Evolutionary conservation across 2,329 filamentous ascomycete genomes (phyloP).

Genomic region (Phialocephala sp.): DNA sequence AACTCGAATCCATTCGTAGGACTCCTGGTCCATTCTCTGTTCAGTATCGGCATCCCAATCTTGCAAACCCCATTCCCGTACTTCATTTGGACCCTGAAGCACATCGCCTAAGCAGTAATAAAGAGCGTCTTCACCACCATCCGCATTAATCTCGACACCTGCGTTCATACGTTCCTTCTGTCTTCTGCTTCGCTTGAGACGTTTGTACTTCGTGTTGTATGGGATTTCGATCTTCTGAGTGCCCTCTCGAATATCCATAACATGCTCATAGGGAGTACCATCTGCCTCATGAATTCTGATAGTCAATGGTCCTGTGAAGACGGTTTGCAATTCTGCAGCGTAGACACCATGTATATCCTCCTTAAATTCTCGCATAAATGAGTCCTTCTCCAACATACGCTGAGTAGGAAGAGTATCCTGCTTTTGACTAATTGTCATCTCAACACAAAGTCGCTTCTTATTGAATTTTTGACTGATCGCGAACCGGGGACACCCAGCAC

Average conservation of each 20-base stretch:
- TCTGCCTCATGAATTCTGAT: slow-evolving; percentile 98
- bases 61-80: slow-evolving; percentile 79
- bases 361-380: slow-evolving; percentile 85
- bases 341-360: slow-evolving; percentile 75
- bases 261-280: slow-evolving; percentile 97
- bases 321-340: slow-evolving; percentile 71
- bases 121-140: slow-evolving; percentile 78
- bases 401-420: slow-evolving; percentile 56
- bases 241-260: slow-evolving; percentile 91
- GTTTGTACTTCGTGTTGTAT: slow-evolving; percentile 99
- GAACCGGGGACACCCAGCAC: slow-evolving; percentile 88
- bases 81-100: slow-evolving; percentile 80
- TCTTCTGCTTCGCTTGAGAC: slow-evolving; percentile 84
- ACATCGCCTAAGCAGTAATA: slow-evolving; percentile 94
- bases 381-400: slow-evolving; percentile 66
- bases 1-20: slow-evolving; percentile 98
- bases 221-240: slow-evolving; percentile 89
- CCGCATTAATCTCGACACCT: slow-evolving; percentile 66
- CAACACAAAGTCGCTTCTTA: slow-evolving; percentile 94
- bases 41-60: slow-evolving; percentile 93
- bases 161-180: slow-evolving; percentile 77
- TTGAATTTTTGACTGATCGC: slow-evolving; percentile 90
- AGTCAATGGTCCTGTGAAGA: slow-evolving; percentile 96
- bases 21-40: slow-evolving; percentile 90
- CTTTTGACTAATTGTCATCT: slow-evolving; percentile 84